These are phyloP conservation scores for Naganishia cerealis DNA, from an alignment of 1,284 basidiomycete species.

Conservation along the genomic window DNA sequence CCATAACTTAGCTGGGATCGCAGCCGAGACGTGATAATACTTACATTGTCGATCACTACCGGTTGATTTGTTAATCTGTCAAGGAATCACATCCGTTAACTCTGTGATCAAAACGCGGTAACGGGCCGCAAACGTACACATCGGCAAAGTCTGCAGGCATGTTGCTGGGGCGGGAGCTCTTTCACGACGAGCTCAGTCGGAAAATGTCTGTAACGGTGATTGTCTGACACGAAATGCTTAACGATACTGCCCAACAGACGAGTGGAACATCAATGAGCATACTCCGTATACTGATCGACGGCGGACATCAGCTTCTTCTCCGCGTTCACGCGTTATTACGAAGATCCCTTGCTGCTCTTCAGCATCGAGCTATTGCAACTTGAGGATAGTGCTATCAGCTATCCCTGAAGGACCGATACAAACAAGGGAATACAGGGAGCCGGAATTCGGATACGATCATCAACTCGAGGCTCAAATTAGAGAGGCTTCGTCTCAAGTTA, in stretches of 20 bases:
- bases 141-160: conserved; percentile 33
- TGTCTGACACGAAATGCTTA: neutral
- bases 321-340: conserved; percentile 14
- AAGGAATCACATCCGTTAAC: neutral
- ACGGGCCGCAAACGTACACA: conserved; percentile 20
- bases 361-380: neutral
- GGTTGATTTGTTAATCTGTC: conserved; percentile 54
- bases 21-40: conserved; percentile 44
- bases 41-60: conserved; percentile 91
- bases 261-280: conserved; percentile 30
- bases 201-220: neutral
- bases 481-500: neutral
- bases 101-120: neutral
- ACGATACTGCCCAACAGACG: neutral
- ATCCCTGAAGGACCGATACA: too few species aligned
- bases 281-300: conserved; percentile 3
- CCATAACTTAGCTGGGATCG: conserved; percentile 20
- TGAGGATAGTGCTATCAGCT: too few species aligned
- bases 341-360: neutral
- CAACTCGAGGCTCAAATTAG: neutral
- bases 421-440: too few species aligned
- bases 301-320: neutral
- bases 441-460: neutral
- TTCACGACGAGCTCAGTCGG: neutral
- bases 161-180: neutral